Percentiles rank a stretch among this genome's conserved stretches.
phyloP scores from a whole-genome alignment of 805 yeast species.

The Yarrowia porcina region DNA sequence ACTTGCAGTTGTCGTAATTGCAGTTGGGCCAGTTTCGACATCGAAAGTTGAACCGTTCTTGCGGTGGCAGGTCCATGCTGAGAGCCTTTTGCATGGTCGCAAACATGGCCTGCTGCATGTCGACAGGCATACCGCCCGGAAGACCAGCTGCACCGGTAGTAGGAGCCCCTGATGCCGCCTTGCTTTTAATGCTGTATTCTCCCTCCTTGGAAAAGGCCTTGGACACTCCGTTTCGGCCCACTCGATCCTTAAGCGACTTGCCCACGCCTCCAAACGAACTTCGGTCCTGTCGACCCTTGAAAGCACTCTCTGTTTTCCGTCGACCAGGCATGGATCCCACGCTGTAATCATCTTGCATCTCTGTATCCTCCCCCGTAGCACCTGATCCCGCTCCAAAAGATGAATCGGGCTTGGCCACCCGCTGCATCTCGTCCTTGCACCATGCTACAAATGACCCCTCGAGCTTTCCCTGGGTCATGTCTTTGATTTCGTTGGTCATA shows the following conservation, averaged over 20 bases:
- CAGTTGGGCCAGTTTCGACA: constrained; percentile 41
- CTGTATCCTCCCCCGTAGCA: constrained; percentile 12
- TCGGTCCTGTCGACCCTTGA: constrained; percentile 3
- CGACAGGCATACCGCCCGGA: neutral
- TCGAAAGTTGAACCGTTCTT: constrained; percentile 28
- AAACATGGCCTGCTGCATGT: constrained; percentile 6
- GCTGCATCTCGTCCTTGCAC: constrained; percentile 8
- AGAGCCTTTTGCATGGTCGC: constrained; percentile 15
- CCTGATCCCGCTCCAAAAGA: too few relatives aligned
- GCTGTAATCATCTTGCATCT: neutral
- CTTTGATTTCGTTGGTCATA: neutral
- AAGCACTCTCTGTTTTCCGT: neutral
- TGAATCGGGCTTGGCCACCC: neutral
- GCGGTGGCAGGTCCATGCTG: neutral
- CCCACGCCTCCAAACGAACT: constrained; percentile 7
- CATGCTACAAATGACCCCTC: constrained; percentile 1
- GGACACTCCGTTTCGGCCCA: constrained; percentile 8
- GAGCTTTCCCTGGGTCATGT: neutral
- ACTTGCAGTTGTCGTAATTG: constrained; percentile 50
- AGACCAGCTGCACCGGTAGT: neutral
- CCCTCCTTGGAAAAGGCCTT: constrained; percentile 2
- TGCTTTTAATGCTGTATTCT: neutral
- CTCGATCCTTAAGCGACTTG: constrained; percentile 22
- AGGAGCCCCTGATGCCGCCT: neutral
- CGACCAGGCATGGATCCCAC: neutral